Base-by-base conservation (phyloP, 441 rosid genomes). In the Macaranga tanarius region DNA sequence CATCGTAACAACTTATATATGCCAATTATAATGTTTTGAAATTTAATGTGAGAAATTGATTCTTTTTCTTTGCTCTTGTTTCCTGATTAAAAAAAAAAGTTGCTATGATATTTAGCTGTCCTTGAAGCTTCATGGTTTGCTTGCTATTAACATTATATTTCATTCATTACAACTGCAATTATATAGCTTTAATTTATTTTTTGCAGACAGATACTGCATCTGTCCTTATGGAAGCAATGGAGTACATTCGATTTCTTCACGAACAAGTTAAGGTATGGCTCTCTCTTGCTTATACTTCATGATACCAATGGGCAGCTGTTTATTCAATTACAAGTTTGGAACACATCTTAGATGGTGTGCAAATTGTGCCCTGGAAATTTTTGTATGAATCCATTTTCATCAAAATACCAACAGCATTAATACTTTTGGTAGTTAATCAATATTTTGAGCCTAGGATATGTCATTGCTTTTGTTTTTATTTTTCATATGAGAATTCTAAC, bases 181-280 rank as follows among this genome's bases (percentile, higher is more conserved):
- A 26, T 63, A 44, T 34, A 28, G 50, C 34, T 67, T 68, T 44
- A 7, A 38, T 19, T 42, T 62, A 42, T 76, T 62, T 65, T 25
- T 9, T 68, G 78, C 97, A 95, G 99, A 95, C 99, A 0, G 99
- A 95, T 80, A 95, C 98, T 65, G 97, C 99, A 67, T 95, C 99
- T 2, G 99, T 95, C 61, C 95, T 95, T 71, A 77, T 70, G 62
- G 96, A 91, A 79, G 90, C 99, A 10, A 84, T 86, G 91, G 90
- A 91, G 9, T 95, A 95, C 86, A 95, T 95, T 64, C 89, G 67
- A 72, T 95, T 95, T 81, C 96, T 92, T 67, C 99, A 92, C 2
- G 98, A 95, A 71, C 99, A 95, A 92, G 96, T 95, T 54, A 85
- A 92, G 97, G 99, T 95, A 71, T 51, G 90, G 25, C 60, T 62